Conservation (phyloP, 441 rosid species). For the Kokia cookei region DNA sequence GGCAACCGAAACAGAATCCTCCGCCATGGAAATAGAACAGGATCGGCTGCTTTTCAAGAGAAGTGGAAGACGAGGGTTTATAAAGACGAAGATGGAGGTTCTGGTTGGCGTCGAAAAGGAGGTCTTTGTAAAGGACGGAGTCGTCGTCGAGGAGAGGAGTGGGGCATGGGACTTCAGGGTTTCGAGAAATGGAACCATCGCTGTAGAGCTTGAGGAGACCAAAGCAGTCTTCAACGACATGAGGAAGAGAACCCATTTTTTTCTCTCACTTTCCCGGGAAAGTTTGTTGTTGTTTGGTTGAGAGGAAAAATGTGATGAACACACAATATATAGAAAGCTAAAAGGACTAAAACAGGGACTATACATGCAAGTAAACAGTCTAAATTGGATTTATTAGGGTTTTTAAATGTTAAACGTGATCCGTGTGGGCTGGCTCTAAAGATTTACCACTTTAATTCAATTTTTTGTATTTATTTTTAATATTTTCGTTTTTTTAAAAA, state of each 20-base stretch:
- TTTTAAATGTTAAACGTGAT: not conserved
- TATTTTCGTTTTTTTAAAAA: no score
- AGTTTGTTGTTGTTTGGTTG: not conserved
- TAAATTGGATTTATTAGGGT: not conserved
- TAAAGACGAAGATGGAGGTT: slow-evolving; percentile 71
- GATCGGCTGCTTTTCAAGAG: slow-evolving; percentile 29
- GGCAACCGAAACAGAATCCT: slow-evolving; percentile 76
- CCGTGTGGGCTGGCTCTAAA: not conserved
- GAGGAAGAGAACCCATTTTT: slow-evolving; percentile 62
- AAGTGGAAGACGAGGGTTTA: slow-evolving; percentile 38
- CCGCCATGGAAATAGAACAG: slow-evolving; percentile 67
- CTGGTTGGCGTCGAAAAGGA: slow-evolving; percentile 34
- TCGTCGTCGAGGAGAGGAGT: slow-evolving; percentile 28
- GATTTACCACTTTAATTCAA: not conserved
- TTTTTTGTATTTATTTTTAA: no score
- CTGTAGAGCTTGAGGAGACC: slow-evolving; percentile 66
- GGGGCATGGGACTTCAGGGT: slow-evolving; percentile 28
- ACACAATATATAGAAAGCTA: not conserved
- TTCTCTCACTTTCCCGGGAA: not conserved
- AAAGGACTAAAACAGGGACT: not conserved
- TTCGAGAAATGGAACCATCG: slow-evolving; percentile 57
- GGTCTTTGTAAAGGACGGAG: slow-evolving; percentile 54
- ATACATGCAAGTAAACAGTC: not conserved
- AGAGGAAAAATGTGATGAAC: not conserved
- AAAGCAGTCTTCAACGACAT: slow-evolving; percentile 62